A percentile compares a stretch with the other conserved stretches of the same genome.
These are phyloP conservation scores for Astragalus membranaceus DNA, from an alignment of 306 rosid species.

Conservation along the genomic window DNA sequence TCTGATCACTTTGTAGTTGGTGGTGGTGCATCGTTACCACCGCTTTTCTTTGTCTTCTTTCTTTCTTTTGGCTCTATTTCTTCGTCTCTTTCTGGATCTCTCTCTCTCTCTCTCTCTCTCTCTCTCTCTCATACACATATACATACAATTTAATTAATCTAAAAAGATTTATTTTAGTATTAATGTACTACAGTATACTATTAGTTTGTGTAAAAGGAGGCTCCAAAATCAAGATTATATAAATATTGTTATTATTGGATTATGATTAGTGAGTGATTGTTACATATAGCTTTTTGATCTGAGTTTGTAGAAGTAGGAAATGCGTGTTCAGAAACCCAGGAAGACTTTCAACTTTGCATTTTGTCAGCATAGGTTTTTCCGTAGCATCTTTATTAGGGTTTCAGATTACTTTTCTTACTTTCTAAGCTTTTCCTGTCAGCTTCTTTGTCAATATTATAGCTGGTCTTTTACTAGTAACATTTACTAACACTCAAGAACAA, in stretches of 20 bases:
- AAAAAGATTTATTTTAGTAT: no score
- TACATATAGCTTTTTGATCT: neutral
- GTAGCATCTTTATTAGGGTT: conserved; percentile 27
- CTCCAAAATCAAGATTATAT: neutral
- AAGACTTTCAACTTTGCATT: conserved; percentile 2
- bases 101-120: neutral
- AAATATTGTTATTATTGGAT: neutral
- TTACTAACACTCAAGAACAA: no score
- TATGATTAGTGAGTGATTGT: conserved; percentile 23
- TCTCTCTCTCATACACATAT: neutral
- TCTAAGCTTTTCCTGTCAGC: neutral
- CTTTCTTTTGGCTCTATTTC: no score
- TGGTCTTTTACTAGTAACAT: no score
- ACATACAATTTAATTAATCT: no score
- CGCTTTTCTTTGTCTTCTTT: neutral
- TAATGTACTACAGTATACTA: no score
- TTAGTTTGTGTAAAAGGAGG: neutral
- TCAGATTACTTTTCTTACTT: neutral
- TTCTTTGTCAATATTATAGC: no score
- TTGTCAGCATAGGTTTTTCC: conserved; percentile 16
- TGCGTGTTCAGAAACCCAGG: conserved; percentile 1
- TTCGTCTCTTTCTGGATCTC: neutral
- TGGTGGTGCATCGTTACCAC: neutral
- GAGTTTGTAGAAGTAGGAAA: neutral
- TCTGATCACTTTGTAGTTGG: neutral